phyloP scores from a whole-genome alignment of 768 basidiomycete genomes.

The Leucocoprinus birnbaumii region DNA sequence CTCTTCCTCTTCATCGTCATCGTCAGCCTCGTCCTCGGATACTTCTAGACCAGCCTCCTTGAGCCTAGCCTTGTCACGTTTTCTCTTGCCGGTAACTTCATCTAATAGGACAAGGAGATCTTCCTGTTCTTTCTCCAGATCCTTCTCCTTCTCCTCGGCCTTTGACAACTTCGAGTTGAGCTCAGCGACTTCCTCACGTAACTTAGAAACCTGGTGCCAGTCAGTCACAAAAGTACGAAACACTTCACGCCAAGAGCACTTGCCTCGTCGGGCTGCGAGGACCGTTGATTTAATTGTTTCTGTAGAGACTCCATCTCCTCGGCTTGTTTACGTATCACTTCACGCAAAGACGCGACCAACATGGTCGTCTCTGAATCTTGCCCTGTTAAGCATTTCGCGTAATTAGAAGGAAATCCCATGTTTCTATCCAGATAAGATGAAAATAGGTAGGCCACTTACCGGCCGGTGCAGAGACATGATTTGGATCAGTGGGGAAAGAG shows the following conservation, averaged over 20 bases:
- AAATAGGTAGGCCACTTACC: constrained; percentile 35
- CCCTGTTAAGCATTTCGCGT: constrained; percentile 31
- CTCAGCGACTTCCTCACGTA: constrained; percentile 43
- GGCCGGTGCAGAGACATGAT: constrained; percentile 55
- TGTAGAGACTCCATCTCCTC: constrained; percentile 73
- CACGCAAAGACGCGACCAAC: constrained; percentile 80
- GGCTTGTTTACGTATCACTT: constrained; percentile 80
- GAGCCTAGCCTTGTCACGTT: constrained; percentile 79
- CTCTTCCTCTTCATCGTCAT: constrained; percentile 65
- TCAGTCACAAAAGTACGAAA: background rate
- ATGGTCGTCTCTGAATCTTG: constrained; percentile 76
- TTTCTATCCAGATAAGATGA: background rate
- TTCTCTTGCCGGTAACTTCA: constrained; percentile 84
- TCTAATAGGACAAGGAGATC: constrained; percentile 92
- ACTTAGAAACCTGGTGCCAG: constrained; percentile 34
- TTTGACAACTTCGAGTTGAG: constrained; percentile 46
- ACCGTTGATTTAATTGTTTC: constrained; percentile 44
- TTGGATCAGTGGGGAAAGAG: constrained; percentile 67
- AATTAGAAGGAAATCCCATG: background rate
- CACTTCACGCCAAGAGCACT: constrained; percentile 27
- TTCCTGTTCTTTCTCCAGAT: constrained; percentile 95
- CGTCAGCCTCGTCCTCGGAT: constrained; percentile 88
- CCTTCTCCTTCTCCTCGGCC: constrained; percentile 66
- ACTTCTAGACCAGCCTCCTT: constrained; percentile 78
- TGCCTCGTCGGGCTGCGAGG: constrained; percentile 28